A percentile compares a stretch with the other conserved stretches of the same genome.
These are phyloP conservation scores for Caloboletus firmus DNA, from an alignment of 1,284 basidiomycete species.

Conservation along the genomic window DNA sequence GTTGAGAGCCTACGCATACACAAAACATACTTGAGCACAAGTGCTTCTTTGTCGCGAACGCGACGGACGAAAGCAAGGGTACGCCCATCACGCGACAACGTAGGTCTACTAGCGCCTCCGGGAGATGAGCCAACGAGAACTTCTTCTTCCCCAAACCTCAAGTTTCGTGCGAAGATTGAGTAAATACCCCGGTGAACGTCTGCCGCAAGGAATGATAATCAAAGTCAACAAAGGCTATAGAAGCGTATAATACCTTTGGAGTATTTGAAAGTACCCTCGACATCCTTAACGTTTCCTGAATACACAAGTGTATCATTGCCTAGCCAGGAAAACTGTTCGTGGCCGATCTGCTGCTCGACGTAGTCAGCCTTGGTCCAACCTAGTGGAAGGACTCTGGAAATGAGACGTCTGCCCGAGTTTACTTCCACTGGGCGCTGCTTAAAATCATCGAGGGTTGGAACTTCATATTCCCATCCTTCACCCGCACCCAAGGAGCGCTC, in stretches of 20 bases:
- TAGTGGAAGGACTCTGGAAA: constrained; percentile 54
- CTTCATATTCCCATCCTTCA: constrained; percentile 66
- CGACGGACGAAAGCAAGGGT: constrained; percentile 73
- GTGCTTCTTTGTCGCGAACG: constrained; percentile 67
- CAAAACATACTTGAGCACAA: constrained; percentile 61
- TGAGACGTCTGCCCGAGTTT: constrained; percentile 54
- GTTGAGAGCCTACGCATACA: neutral
- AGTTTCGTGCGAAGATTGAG: constrained; percentile 60
- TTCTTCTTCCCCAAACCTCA: constrained; percentile 53
- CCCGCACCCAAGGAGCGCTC: constrained; percentile 62
- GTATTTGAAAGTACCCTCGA: constrained; percentile 51
- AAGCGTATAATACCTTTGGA: constrained; percentile 53
- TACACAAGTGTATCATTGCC: constrained; percentile 60
- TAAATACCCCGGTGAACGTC: constrained; percentile 72
- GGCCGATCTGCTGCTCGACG: constrained; percentile 66
- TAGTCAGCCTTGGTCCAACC: constrained; percentile 63
- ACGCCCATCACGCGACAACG: constrained; percentile 64
- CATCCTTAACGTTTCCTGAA: constrained; percentile 60
- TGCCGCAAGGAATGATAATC: constrained; percentile 25
- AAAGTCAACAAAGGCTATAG: neutral
- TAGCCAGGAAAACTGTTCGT: constrained; percentile 66
- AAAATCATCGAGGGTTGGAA: constrained; percentile 39
- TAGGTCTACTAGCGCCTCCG: constrained; percentile 70
- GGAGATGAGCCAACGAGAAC: constrained; percentile 55
- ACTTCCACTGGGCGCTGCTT: constrained; percentile 35